Evolutionary conservation across 1,284 basidiomycete genomes (phyloP).

Genomic region (Tremellales sp.): DNA sequence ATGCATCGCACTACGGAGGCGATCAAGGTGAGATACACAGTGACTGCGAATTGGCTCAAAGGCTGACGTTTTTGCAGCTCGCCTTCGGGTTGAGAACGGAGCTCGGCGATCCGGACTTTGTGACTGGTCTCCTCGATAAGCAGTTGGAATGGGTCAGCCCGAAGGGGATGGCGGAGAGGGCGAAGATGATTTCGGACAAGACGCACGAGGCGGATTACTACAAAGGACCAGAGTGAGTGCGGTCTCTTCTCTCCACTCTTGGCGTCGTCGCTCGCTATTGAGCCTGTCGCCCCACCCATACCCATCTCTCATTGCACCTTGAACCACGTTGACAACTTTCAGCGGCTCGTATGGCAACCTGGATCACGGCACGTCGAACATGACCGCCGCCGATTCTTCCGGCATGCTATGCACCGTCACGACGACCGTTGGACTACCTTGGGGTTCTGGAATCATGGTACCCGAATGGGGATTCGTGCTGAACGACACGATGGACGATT

Average conservation of each 20-base stretch:
- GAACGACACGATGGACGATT: slow-evolving; percentile 46
- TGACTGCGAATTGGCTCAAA: too few relatives aligned
- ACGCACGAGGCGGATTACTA: slow-evolving; percentile 28
- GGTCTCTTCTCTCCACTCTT: too few relatives aligned
- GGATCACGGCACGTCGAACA: slow-evolving; percentile 41
- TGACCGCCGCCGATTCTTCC: slow-evolving; percentile 35
- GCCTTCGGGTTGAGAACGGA: slow-evolving; percentile 39
- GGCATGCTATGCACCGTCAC: slow-evolving; percentile 39
- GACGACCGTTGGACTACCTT: slow-evolving; percentile 40
- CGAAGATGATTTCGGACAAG: slow-evolving; percentile 20
- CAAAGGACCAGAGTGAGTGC: slow-evolving; percentile 22
- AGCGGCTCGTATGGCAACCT: slow-evolving; percentile 8
- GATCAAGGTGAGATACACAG: slow-evolving; percentile 17
- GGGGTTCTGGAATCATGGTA: slow-evolving; percentile 42
- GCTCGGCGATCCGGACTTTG: slow-evolving; percentile 39
- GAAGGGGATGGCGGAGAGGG: slow-evolving; percentile 5
- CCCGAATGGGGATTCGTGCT: slow-evolving; percentile 40
- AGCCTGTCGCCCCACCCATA: too few relatives aligned
- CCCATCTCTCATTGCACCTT: background rate
- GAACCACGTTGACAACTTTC: slow-evolving; percentile 18
- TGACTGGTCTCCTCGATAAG: slow-evolving; percentile 21
- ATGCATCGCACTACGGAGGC: slow-evolving; percentile 33
- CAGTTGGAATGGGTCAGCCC: slow-evolving; percentile 22
- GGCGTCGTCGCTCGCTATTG: too few relatives aligned
- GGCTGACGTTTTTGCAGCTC: slow-evolving; percentile 17